Base-by-base conservation (phyloP, 495 filamentous ascomycete species). In the Staphylotrichum tortipilum region DNA sequence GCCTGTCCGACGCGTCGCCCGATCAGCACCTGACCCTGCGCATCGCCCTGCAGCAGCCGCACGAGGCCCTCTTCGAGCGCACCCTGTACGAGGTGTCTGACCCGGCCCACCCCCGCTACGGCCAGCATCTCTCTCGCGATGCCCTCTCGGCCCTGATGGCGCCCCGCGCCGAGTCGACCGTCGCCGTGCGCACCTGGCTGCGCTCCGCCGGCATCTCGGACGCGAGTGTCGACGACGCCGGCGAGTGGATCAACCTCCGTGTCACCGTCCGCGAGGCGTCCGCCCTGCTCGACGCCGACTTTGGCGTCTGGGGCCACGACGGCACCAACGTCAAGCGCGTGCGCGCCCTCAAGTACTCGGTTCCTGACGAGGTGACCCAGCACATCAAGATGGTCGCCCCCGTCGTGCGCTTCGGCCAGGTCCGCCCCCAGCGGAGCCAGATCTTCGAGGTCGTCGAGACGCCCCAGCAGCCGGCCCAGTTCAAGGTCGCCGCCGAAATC, bases 301-400 rank as follows among this genome's bases (percentile, higher is more conserved):
- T 45, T 24, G 42, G 42, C 19, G 18, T 45, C 3, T 45, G 42
- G 42, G 42, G 11, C 18, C 42, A 45, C 18, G 42, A 45, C 4
- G 42, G 42, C 9, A 45, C 42, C 29, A 34, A 15, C 11, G 30
- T 45, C 19, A 45, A 45, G 42, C 10, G 42, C 3, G 42, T 45
- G 42, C 42, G 42, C 29, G 42, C 42, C 28, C 30, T 45, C 17
- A n/a, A 28, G 42, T 45, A 45, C 19, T 45, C 42, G 42, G 42
- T 45, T 10, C 42, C 42, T 12, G 42, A 45, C 21, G 42, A 45
- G 42, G 18, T 45, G 0, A 3, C 19, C 3, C 4, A 22, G 42
- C 42, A 45, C 30, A 34, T 45, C 26, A 31, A 28, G 11, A 45
- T 45, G 42, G 42, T 45, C 4, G 42, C 42, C 18, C 42, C 42